Evolutionary conservation across 2,329 filamentous ascomycete species (phyloP), one percentile per base, ranked within the genome.

Genomic region (Pseudodiploospora longispora): DNA sequence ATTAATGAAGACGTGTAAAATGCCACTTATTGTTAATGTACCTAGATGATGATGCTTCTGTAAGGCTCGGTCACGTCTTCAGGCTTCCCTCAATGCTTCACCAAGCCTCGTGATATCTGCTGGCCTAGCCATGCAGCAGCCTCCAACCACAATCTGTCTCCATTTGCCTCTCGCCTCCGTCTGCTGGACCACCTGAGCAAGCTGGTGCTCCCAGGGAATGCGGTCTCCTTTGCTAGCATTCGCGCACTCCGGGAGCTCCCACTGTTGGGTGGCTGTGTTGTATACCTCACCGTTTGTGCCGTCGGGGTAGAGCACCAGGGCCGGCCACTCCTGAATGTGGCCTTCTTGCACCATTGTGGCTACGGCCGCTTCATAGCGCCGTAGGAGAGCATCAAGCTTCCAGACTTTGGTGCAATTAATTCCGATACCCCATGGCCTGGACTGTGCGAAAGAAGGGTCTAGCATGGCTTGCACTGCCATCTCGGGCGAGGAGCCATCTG

Each of bases 371-470:
- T 83, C 77, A 41, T 76, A 82, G 40, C 72, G 65, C 12, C 59
- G 62, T 12, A 87, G 61, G 10, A 84, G 61, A 1, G 62, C 55
- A 2, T 74, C 71, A 30, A 87, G 66, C 57, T 83, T 80, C 40
- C 73, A 68, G 31, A 85, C 71, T 58, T 82, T 84, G 33, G 74
- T 85, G 59, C 82, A 85, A 60, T 85, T 85, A 55, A 85, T 73
- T 2, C 82, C 82, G 27, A 86, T 69, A 0, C 75, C 81, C 74
- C 75, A 81, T 0, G 81, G 81, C 4, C 60, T 48, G 4, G 49
- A 52, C 1, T 40, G 10, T 1, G 55, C 54, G 5, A 58, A 27
- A 1, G 44, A 40, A 0, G 50, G 54, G 32, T 60, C 58, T 3
- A 74, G 55, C 66, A 71, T 68, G 5, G 62, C 59, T 9, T 54